Evolutionary conservation across 1,284 basidiomycete species (phyloP).

Genomic region (Ustilago bromivora): DNA sequence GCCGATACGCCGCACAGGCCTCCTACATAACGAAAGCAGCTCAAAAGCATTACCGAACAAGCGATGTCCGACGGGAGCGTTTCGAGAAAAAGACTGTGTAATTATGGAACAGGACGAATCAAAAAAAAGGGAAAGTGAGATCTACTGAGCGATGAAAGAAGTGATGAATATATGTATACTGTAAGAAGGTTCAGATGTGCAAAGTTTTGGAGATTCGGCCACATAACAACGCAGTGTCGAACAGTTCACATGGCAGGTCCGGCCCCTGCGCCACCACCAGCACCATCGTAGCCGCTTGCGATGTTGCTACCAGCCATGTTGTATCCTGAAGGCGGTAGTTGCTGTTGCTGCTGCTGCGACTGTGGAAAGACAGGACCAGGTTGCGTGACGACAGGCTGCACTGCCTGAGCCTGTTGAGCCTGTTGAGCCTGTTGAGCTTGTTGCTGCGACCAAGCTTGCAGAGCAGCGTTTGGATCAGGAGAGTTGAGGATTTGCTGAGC

Average conservation of each 20-base stretch:
- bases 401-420: conserved; percentile 2
- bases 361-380: neutral
- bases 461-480: conserved; percentile 32
- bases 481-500: conserved; percentile 35
- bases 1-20: too few relatives aligned
- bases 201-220: too few relatives aligned
- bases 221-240: neutral
- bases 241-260: neutral
- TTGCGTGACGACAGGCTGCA: conserved; percentile 1
- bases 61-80: too few relatives aligned
- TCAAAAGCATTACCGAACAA: too few relatives aligned
- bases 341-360: conserved; percentile 12
- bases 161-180: too few relatives aligned
- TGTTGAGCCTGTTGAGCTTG: conserved; percentile 21
- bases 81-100: too few relatives aligned
- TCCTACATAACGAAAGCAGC: too few relatives aligned
- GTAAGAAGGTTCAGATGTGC: too few relatives aligned
- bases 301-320: neutral
- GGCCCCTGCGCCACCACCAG: conserved; percentile 1
- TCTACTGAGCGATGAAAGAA: too few relatives aligned
- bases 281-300: neutral
- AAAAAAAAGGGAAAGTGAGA: too few relatives aligned
- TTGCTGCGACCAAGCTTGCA: conserved; percentile 21
- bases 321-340: neutral
- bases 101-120: too few relatives aligned